Conservation (phyloP, 768 basidiomycete species). For the Lactarius trivialis region DNA sequence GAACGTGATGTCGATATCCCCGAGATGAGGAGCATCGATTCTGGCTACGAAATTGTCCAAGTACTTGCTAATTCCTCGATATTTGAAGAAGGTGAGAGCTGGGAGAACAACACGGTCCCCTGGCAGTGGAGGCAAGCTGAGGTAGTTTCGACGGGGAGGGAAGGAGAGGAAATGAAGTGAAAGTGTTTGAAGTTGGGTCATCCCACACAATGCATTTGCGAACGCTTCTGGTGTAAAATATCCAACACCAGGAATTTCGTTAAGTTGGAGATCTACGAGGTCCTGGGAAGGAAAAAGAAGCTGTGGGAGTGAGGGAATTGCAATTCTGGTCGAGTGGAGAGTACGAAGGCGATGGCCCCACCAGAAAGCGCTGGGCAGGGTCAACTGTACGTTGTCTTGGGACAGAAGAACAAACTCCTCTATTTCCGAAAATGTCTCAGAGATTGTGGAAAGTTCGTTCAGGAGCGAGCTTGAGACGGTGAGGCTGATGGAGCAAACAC, state of each 20-base stretch:
- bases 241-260: background rate
- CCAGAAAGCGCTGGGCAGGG: background rate
- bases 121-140: background rate
- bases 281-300: background rate
- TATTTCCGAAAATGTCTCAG: background rate
- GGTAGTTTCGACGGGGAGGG: background rate
- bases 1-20: background rate
- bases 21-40: background rate
- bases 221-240: background rate
- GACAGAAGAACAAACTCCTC: background rate
- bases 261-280: background rate
- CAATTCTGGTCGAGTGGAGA: background rate
- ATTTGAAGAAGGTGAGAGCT: background rate
- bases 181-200: background rate
- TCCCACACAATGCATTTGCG: background rate
- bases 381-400: background rate
- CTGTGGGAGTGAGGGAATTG: background rate
- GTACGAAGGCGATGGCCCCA: background rate
- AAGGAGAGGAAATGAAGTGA: background rate
- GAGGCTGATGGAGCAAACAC: background rate
- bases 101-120: background rate
- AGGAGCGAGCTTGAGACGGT: background rate
- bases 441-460: background rate
- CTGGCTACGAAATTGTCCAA: background rate
- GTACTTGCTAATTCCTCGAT: background rate